These are phyloP conservation scores for Phialemonium atrogriseum DNA, from an alignment of 2,329 filamentous ascomycete genomes.

Conservation along the genomic window DNA sequence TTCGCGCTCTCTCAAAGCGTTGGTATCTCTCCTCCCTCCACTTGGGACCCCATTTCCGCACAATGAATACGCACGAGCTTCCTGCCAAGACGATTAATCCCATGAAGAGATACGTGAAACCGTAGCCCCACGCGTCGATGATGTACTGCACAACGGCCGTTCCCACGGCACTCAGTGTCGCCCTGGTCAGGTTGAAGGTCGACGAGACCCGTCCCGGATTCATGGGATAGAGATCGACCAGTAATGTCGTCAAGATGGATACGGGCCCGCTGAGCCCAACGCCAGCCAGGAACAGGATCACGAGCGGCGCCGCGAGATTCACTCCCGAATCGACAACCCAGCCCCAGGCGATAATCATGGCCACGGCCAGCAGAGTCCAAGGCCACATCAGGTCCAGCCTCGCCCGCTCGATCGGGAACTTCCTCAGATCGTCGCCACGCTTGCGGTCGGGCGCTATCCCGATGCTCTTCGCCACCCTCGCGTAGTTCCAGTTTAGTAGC, in stretches of 20 bases:
- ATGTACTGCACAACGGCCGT: conserved; percentile 31
- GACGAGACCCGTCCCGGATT: conserved; percentile 32
- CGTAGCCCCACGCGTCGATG: conserved; percentile 30
- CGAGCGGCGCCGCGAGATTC: conserved; percentile 29
- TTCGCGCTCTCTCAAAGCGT: no score
- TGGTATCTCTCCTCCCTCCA: conserved; percentile 23
- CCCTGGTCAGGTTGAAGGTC: conserved; percentile 31
- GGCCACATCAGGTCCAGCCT: conserved; percentile 24
- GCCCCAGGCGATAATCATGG: conserved; percentile 30
- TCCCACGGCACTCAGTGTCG: conserved; percentile 28
- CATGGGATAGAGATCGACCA: conserved; percentile 34
- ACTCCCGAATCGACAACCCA: conserved; percentile 30
- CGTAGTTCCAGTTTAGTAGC: conserved; percentile 54
- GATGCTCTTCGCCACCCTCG: conserved; percentile 38
- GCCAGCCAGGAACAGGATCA: conserved; percentile 29
- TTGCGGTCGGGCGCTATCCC: conserved; percentile 40
- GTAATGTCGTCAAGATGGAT: conserved; percentile 29
- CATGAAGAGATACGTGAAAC: conserved; percentile 27
- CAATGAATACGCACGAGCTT: conserved; percentile 19
- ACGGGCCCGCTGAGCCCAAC: conserved; percentile 29
- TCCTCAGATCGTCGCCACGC: conserved; percentile 25
- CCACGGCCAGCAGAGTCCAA: conserved; percentile 34
- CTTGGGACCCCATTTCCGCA: conserved; percentile 20
- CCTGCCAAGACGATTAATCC: conserved; percentile 19
- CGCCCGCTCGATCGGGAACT: conserved; percentile 28